Evolutionary conservation across 2,329 filamentous ascomycete genomes (phyloP).

Genomic region (Epicoccum nigrum): DNA sequence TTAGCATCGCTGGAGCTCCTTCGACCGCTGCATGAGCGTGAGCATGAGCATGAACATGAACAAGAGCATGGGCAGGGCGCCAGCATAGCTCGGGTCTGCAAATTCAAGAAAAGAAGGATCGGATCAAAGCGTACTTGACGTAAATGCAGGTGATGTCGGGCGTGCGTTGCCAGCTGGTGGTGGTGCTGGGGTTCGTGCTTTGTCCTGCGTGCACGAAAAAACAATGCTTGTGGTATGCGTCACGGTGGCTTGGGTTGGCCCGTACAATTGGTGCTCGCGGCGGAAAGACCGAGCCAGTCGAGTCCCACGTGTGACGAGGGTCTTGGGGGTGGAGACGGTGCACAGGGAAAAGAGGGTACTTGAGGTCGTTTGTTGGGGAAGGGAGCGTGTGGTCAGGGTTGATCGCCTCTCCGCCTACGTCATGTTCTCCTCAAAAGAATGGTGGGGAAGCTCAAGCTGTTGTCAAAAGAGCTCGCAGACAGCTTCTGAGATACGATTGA

Average conservation of each 20-base stretch:
- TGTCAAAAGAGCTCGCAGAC: slow-evolving; percentile 18
- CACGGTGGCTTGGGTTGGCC: neutral
- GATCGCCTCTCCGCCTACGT: slow-evolving; percentile 28
- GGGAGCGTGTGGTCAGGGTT: slow-evolving; percentile 13
- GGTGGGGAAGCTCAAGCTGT: slow-evolving; percentile 27
- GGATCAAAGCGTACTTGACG: slow-evolving; percentile 3
- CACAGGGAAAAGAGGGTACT: slow-evolving; percentile 30
- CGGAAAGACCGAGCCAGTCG: slow-evolving; percentile 2
- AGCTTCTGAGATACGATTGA: slow-evolving; percentile 11
- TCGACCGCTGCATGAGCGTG: slow-evolving; percentile 1
- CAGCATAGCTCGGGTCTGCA: neutral
- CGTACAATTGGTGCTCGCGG: slow-evolving; percentile 8
- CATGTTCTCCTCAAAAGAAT: slow-evolving; percentile 27
- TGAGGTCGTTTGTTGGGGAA: slow-evolving; percentile 8
- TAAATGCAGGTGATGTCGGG: neutral
- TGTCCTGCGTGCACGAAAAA: neutral
- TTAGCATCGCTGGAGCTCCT: slow-evolving; percentile 28
- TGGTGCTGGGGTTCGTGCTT: neutral
- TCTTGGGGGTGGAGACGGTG: slow-evolving; percentile 30
- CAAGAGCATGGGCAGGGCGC: slow-evolving; percentile 21
- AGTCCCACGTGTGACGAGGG: slow-evolving; percentile 23
- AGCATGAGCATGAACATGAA: no score
- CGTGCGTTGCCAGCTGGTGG: neutral
- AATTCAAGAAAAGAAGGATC: neutral
- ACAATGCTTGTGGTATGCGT: neutral